Evolutionary conservation across 208 protist species (phyloP), one percentile per base, ranked within the genome.

Genomic region (Wallacemonas sp.): DNA sequence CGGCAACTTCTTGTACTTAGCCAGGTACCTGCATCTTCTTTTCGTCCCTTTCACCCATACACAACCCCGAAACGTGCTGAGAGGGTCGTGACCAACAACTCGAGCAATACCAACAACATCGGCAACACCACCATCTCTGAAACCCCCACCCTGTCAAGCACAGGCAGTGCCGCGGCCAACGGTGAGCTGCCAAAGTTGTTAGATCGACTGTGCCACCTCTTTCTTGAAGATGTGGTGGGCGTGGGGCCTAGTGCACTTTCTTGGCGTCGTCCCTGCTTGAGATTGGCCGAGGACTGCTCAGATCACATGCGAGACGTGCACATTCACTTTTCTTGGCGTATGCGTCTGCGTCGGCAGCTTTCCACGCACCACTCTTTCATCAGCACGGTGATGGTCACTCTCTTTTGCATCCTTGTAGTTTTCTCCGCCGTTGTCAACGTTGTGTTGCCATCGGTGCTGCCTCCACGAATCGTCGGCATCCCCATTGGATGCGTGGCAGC

Each of bases 191-290:
- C 80, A 9, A 82, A 87, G 62, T 49, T 87, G 53, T 49, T 95
- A 17, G 68, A 85, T 21, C 76, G 86, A 53, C 78, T 95, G 36
- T 59, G 68, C 22, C 68, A 79, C 36, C 56, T 95, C 2, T 95
- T 95, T 65, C 64, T 91, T 0, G 81, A 88, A 54, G 80, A 93
- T 62, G 76, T 92, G 51, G 61, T 93, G 11, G 71, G 60, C 28
- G 72, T 93, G 47, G 75, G 83, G 0, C 84, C 90, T 21, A 65
- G 88, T 55, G 82, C 90, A 21, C 66, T 95, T 14, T 68, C 78
- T 41, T 95, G 90, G 87, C 88, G 85, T 28, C 82, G 82, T 47
- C 74, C 76, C 4, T 88, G 79, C 21, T 68, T 80, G n/a, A 80
- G 82, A 22, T 66, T 95, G 17, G 84, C 90, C 17, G 64, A 86